phyloP scores from a whole-genome alignment of 2,329 filamentous ascomycete genomes.

The Intubia oerlemansii region DNA sequence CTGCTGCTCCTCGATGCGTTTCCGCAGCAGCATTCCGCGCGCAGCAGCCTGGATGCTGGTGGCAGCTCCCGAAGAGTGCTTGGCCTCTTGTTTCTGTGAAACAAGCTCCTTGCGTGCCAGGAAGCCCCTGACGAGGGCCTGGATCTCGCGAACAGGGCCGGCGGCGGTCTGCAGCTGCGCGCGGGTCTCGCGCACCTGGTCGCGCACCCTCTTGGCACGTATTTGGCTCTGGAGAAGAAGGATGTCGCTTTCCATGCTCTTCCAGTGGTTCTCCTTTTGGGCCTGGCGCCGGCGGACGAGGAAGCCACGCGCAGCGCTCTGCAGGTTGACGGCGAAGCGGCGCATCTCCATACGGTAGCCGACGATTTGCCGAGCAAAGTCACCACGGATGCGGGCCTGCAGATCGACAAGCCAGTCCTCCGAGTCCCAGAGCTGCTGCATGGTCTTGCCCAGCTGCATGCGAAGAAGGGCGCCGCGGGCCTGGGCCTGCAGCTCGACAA shows the following conservation, averaged over 20 bases:
- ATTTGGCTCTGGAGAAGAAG: conserved; percentile 68
- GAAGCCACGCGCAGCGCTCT: conserved; percentile 59
- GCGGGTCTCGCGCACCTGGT: conserved; percentile 31
- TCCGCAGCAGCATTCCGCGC: conserved; percentile 43
- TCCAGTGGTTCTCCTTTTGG: conserved; percentile 45
- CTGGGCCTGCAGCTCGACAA: conserved; percentile 72
- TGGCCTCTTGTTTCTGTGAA: conserved; percentile 33
- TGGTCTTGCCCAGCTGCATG: conserved; percentile 54
- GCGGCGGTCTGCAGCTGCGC: conserved; percentile 39
- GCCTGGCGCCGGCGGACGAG: conserved; percentile 43
- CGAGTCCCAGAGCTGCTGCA: conserved; percentile 78
- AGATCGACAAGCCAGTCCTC: conserved; percentile 63
- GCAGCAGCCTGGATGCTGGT: conserved; percentile 42
- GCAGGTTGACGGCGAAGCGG: conserved; percentile 56
- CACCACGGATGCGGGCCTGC: conserved; percentile 71
- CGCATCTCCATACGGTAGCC: conserved; percentile 70
- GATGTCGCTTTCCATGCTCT: conserved; percentile 48
- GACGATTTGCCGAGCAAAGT: conserved; percentile 66
- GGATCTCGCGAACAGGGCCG: conserved; percentile 42
- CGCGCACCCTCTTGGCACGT: conserved; percentile 42
- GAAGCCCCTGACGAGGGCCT: conserved; percentile 45
- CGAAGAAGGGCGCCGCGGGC: conserved; percentile 62
- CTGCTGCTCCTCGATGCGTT: conserved; percentile 29
- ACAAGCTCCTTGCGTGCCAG: conserved; percentile 36
- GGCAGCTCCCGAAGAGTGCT: conserved; percentile 25